These are phyloP conservation scores for Camellia granthamiana DNA, from an alignment of 148 eudicot species.

Conservation along the genomic window DNA sequence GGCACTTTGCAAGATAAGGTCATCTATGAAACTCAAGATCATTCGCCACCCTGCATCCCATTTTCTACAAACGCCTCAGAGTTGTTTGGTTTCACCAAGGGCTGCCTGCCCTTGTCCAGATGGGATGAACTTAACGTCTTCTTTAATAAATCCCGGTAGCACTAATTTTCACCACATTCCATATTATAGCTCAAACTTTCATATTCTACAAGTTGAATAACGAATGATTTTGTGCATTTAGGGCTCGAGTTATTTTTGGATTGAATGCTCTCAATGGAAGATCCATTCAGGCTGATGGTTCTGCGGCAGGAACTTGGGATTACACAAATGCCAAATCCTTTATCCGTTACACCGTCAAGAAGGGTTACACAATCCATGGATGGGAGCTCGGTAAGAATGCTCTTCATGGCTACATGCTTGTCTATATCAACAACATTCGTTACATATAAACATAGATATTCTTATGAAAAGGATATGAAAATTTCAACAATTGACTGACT, in stretches of 20 bases:
- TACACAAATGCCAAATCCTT: constrained; percentile 70
- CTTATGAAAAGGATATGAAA: no score
- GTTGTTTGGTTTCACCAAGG: constrained; percentile 67
- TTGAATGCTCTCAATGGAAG: constrained; percentile 88
- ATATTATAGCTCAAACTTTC: not conserved
- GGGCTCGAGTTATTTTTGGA: constrained; percentile 72
- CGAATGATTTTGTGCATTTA: constrained; percentile 18
- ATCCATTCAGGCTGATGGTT: constrained; percentile 32
- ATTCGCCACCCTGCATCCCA: constrained; percentile 43
- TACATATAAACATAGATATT: not conserved
- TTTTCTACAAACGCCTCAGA: constrained; percentile 44
- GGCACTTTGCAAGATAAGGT: constrained; percentile 88
- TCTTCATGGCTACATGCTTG: not conserved
- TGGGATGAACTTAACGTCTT: constrained; percentile 84
- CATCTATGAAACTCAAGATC: constrained; percentile 56
- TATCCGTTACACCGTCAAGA: constrained; percentile 63
- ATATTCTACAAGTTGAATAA: not conserved
- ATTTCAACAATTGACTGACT: not conserved
- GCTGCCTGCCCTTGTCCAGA: constrained; percentile 73
- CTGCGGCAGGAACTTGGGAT: constrained; percentile 76
- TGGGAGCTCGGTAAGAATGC: constrained; percentile 81
- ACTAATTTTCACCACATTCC: not conserved
- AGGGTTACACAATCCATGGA: constrained; percentile 57
- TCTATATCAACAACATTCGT: not conserved
- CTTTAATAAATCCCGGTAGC: constrained; percentile 70